A percentile compares a stretch with the other conserved stretches of the same genome.
phyloP scores from a whole-genome alignment of 2,329 filamentous ascomycete genomes.

The Myriosclerotinia duriaeana region DNA sequence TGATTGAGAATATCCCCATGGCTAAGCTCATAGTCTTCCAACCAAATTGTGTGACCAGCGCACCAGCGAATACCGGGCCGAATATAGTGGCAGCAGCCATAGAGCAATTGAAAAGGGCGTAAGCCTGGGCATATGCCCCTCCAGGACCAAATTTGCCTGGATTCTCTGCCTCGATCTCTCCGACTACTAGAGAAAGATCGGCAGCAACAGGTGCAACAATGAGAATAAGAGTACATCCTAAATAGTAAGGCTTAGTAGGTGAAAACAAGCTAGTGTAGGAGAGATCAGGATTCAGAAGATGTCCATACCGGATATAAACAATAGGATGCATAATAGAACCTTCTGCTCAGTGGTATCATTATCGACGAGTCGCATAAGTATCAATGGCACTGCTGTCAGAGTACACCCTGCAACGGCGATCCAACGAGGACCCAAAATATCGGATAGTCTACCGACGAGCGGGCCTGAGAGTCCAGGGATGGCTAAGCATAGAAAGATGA shows the following conservation, averaged over 20 bases:
- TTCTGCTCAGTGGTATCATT: constrained; percentile 59
- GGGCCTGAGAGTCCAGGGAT: constrained; percentile 60
- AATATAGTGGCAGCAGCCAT: constrained; percentile 51
- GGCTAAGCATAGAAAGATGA: constrained; percentile 58
- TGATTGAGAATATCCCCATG: constrained; percentile 43
- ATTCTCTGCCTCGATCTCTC: constrained; percentile 51
- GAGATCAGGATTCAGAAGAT: neutral
- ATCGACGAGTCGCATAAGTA: constrained; percentile 62
- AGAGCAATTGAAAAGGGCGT: constrained; percentile 53
- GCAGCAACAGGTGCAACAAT: constrained; percentile 65
- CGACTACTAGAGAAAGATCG: constrained; percentile 60
- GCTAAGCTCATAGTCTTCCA: constrained; percentile 54
- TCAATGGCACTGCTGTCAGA: constrained; percentile 54
- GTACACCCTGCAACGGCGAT: constrained; percentile 59
- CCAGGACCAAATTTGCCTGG: constrained; percentile 53
- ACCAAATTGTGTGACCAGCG: constrained; percentile 47
- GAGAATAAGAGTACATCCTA: constrained; percentile 49
- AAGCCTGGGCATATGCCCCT: constrained; percentile 58
- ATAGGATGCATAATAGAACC: constrained; percentile 60
- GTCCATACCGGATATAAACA: constrained; percentile 54
- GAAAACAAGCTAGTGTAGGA: constrained; percentile 28
- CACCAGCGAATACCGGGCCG: constrained; percentile 53
- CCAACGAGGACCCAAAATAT: constrained; percentile 60
- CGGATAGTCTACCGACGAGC: constrained; percentile 50
- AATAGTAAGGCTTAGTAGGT: neutral